Evolutionary conservation across 1,139 yeast species (phyloP), one percentile per base, ranked within the genome.

Genomic region (Insectozyma bohioensis): DNA sequence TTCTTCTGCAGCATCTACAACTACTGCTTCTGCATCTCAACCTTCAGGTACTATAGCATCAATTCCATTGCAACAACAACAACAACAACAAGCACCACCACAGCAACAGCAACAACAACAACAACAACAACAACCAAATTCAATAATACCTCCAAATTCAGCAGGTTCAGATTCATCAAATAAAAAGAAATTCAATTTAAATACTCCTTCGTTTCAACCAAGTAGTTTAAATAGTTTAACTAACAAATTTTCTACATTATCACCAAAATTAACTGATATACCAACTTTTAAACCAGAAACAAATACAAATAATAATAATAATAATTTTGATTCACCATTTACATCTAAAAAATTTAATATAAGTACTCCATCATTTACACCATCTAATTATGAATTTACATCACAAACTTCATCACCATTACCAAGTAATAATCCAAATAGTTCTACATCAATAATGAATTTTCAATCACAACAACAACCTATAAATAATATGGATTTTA

Each of bases 131-230:
- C 25, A 22, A 22, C 9, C 12, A 22, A 20, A 23, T 5, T 9
- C 36, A 16, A 30, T 30, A 15, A 28, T 41, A 14, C 36, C 41
- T 11, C 40, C 39, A 14, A 24, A 33, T 17, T 12, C 29, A 3
- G 12, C 19, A 20, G 24, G 26, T 17, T 17, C 22, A 9, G 28
- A 30, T 16, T 27, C 36, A 4, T 24, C 26, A 6, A 31, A 50
- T 22, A 67, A 59, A 42, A 67, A 72, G 45, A 74, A 71, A 43
- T 76, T 79, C 58, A 80, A 78, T 45, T 63, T 76, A 36, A 79
- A 78, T 40, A 76, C 85, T 1, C 86, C 87, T 0, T 69, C 84
- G 3, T 81, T 82, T 54, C 81, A 77, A 33, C 88, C 83, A 3
- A 49, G 39, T 64, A 12, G 20, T 10, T 15, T 10, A 5, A 22